A percentile compares a stretch with the other conserved stretches of the same genome.
phyloP scores from a whole-genome alignment of 2,329 filamentous ascomycete species.

The Fusarium sp. region DNA sequence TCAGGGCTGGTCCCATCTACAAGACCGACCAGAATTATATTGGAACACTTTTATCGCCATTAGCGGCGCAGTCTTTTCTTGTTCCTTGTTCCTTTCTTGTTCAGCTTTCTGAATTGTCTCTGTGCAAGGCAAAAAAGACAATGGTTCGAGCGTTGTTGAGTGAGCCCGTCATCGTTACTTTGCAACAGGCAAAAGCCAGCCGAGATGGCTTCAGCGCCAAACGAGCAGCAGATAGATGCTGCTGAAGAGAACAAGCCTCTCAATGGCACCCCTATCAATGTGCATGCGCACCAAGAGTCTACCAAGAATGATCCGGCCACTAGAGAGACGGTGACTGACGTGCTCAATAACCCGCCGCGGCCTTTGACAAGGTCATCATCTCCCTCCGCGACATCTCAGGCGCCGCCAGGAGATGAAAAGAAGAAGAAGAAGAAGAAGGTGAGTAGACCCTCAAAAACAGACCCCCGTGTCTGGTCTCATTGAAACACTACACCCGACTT shows the following conservation, averaged over 20 bases:
- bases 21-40: neutral
- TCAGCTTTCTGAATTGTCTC: neutral
- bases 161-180: neutral
- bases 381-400: constrained; percentile 16
- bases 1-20: constrained; percentile 12
- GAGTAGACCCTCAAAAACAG: neutral
- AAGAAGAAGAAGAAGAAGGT: constrained; percentile 27
- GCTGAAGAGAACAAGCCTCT: neutral
- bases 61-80: neutral
- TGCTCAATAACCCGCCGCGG: constrained; percentile 8
- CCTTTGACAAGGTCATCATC: constrained; percentile 25
- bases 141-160: constrained; percentile 5
- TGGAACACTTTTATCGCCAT: neutral
- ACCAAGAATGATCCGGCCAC: neutral
- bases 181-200: neutral
- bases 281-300: neutral
- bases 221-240: constrained; percentile 10
- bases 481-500: neutral
- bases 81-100: constrained; percentile 1
- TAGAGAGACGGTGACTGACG: constrained; percentile 11
- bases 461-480: no score
- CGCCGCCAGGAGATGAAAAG: neutral
- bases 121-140: neutral
- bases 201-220: constrained; percentile 24
- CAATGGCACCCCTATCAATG: neutral